Evolutionary conservation across 2,329 filamentous ascomycete genomes (phyloP).

Genomic region (Chaetoscypha palmicola): DNA sequence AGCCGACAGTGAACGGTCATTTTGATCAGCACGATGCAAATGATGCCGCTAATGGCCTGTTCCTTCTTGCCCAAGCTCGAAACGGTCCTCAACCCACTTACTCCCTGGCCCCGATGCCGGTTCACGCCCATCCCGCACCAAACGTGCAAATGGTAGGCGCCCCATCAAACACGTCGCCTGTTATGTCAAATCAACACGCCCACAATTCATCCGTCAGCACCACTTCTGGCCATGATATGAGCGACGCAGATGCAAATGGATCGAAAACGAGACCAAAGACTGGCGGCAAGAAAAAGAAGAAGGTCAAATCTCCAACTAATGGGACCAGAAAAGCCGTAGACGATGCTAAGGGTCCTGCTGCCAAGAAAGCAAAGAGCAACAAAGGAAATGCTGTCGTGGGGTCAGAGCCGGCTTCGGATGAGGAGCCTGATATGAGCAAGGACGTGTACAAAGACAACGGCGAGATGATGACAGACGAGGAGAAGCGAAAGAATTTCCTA

Average conservation of each 20-base stretch:
- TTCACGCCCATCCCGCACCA: constrained; percentile 26
- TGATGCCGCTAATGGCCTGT: constrained; percentile 90
- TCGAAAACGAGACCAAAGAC: constrained; percentile 54
- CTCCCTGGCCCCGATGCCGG: constrained; percentile 25
- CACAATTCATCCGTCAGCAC: constrained; percentile 40
- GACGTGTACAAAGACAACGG: constrained; percentile 53
- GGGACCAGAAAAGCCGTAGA: constrained; percentile 77
- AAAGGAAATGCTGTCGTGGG: constrained; percentile 33
- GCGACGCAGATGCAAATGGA: constrained; percentile 67
- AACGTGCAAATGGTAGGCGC: constrained; percentile 19
- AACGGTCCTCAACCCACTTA: constrained; percentile 43
- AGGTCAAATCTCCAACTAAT: constrained; percentile 41
- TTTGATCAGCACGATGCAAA: constrained; percentile 86
- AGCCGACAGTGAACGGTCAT: constrained; percentile 49
- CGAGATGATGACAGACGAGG: constrained; percentile 95
- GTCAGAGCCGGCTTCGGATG: constrained; percentile 30
- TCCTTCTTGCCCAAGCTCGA: constrained; percentile 73
- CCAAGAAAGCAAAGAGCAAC: constrained; percentile 67
- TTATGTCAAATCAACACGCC: constrained; percentile 37
- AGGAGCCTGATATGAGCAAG: constrained; percentile 43
- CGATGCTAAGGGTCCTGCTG: constrained; percentile 52
- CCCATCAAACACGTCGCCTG: constrained; percentile 36
- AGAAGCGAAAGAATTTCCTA: constrained; percentile 96
- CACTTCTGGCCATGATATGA: constrained; percentile 45
- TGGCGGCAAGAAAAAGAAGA: constrained; percentile 63